phyloP scores from a whole-genome alignment of 78 protist species.

The Chrysochromulina tobinii region DNA sequence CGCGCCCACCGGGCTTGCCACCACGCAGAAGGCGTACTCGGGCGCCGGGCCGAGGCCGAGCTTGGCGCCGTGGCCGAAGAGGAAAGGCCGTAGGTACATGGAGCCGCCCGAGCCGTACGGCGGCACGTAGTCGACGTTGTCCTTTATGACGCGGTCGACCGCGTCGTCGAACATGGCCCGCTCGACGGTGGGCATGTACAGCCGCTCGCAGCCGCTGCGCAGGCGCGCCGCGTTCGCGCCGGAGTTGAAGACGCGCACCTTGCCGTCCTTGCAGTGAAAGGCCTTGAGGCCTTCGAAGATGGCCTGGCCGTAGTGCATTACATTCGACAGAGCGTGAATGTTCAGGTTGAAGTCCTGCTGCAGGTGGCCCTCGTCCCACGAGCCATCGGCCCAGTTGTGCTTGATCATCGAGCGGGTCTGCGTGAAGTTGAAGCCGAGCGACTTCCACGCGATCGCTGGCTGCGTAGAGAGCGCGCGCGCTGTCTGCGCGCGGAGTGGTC shows the following conservation, averaged over 20 bases:
- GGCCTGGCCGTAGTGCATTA: constrained; percentile 44
- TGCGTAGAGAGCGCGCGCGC: background rate
- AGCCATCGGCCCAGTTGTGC: background rate
- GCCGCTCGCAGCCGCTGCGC: background rate
- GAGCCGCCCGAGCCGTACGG: constrained; percentile 43
- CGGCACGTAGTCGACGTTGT: constrained; percentile 26
- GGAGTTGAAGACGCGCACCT: constrained; percentile 21
- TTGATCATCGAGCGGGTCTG: background rate
- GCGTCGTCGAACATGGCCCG: constrained; percentile 15
- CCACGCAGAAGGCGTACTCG: background rate
- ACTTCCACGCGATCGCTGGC: constrained; percentile 20
- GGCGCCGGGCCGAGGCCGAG: constrained; percentile 44
- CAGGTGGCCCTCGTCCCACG: constrained; percentile 1
- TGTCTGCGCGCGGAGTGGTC: too few species aligned
- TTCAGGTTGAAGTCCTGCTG: background rate
- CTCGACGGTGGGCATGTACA: background rate
- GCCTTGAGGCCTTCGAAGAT: constrained; percentile 41
- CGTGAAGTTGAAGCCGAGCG: constrained; percentile 16
- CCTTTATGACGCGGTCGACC: background rate
- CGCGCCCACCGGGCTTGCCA: constrained; percentile 26
- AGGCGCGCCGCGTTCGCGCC: constrained; percentile 23
- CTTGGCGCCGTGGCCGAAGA: constrained; percentile 44
- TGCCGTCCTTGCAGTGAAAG: constrained; percentile 25
- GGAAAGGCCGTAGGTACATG: constrained; percentile 35
- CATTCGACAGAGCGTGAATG: constrained; percentile 31